A percentile compares a stretch with the other conserved stretches of the same genome.
These are phyloP conservation scores for Phaeotremella fagi DNA, from an alignment of 768 basidiomycete genomes.

Conservation along the genomic window DNA sequence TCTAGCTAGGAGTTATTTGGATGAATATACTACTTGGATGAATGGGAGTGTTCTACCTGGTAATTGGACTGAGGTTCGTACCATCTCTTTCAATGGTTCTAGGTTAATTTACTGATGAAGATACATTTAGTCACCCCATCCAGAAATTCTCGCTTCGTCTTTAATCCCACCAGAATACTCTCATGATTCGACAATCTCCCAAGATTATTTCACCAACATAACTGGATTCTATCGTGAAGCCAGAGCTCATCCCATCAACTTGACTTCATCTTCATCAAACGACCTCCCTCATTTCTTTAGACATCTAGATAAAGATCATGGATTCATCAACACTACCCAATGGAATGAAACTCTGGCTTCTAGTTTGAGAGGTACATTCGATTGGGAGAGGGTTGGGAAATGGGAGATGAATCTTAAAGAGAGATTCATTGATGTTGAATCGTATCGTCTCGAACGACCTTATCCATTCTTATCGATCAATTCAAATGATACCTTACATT, in stretches of 20 bases:
- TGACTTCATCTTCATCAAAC: slow-evolving; percentile 7
- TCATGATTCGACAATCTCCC: slow-evolving; percentile 10
- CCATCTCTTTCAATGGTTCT: too few relatives aligned
- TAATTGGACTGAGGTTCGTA: slow-evolving; percentile 37
- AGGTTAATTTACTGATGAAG: background rate
- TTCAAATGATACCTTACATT: background rate
- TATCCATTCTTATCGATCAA: too few relatives aligned
- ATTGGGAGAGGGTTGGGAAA: slow-evolving; percentile 21
- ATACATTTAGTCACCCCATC: slow-evolving; percentile 17
- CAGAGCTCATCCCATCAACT: slow-evolving; percentile 21
- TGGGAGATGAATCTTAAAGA: slow-evolving; percentile 42
- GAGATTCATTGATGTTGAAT: slow-evolving; percentile 3
- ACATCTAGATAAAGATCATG: slow-evolving; percentile 8
- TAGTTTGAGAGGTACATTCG: slow-evolving; percentile 28
- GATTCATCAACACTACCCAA: slow-evolving; percentile 11
- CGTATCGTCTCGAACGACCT: too few relatives aligned
- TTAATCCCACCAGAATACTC: slow-evolving; percentile 27
- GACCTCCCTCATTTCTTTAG: slow-evolving; percentile 12
- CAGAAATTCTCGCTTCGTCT: slow-evolving; percentile 12
- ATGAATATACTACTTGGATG: slow-evolving; percentile 30
- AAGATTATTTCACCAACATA: slow-evolving; percentile 33
- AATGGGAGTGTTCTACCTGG: slow-evolving; percentile 26
- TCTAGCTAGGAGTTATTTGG: slow-evolving; percentile 16
- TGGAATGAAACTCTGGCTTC: slow-evolving; percentile 35
- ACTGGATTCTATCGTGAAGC: slow-evolving; percentile 46